Evolutionary conservation across 495 filamentous ascomycete species (phyloP), one percentile per base, ranked within the genome.

Genomic region (Annulohypoxylon stygium): DNA sequence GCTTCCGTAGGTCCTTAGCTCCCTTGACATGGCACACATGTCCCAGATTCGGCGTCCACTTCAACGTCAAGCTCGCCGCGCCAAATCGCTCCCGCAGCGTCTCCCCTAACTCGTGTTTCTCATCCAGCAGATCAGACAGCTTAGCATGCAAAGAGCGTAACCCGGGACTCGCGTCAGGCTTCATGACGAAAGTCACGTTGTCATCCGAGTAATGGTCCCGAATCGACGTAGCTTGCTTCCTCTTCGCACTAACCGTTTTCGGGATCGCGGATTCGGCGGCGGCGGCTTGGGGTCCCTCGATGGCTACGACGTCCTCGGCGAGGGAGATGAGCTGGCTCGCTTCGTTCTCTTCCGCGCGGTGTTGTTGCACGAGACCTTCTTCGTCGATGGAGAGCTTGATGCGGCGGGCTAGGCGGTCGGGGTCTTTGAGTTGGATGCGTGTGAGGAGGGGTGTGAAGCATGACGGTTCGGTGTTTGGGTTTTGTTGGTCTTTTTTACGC

Each of bases 1-100:
- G 36, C 20, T 67, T 54, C 10, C 78, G 85, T 36, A 88, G 83
- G 71, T 97, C 90, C 79, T 91, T 95, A 14, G 34, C 33, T 33
- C 93, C 93, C 81, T 92, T 97, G 69, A 98, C 88, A 73, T 98
- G 94, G 79, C 92, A 96, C 67, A 96, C 90, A 77, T 99, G 93
- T 2, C 96, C 94, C 3, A 95, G 84, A 1, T 89, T 89, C 0
- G 96, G 90, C 6, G 91, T 92, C 92, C 93, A 98, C 65, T 89
- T 90, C 9, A 99, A 86, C 2, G 92, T 92, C 10, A 98, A 81
- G 54, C 85, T 86, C 8, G 87, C 75, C 0, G 90, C 90, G 50
- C 73, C 79, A 61, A 82, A 76, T n/a, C 79, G 73, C 4, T 69
- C 58, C 23, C 90, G 87, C 11, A 98, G 85, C 6, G 81, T 78